Base-by-base conservation (phyloP, 2,329 filamentous ascomycete genomes). In the Dothiorella sarmentorum region DNA sequence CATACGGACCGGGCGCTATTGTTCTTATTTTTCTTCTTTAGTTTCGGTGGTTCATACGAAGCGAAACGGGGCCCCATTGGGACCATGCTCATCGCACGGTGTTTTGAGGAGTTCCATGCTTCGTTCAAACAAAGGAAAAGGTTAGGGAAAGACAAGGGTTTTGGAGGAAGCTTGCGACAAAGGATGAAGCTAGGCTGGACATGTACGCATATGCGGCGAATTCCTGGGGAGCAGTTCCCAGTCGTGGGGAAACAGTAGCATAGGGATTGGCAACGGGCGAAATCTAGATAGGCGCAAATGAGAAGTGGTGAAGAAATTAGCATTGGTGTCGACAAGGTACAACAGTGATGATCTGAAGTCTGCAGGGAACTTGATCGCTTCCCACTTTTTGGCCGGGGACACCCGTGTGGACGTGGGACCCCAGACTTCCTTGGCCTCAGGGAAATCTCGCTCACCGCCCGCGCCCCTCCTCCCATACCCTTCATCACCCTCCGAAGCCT, bases 21-120 rank as follows among this genome's bases (percentile, higher is more conserved):
- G n/a, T 27, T 35, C 33, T 52, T 17, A 33, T 29, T 53, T 40
- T 52, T 37, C 33, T 52, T 29, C 49, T 53, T n/a, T 24, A 22
- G 24, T 40, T 22, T 15, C n/a, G 49, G 26, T 29, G 49, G 49
- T 27, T 18, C 24, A 53, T 13, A 18, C 24, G n/a, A 40, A 42
- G 49, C n/a, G 49, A 29, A 7, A 29, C 10, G 24, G 33, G 18
- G 20, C n/a, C n/a, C 22, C 11, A 20, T 24, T 53, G 33, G n/a
- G 49, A 53, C 33, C 49, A 53, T 53, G 33, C 49, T 53, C 49
- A 53, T 53, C 40, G 49, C 35, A 53, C 49, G 49, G 49, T 53
- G 49, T 53, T 53, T n/a, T 53, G 49, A 24, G 49, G 49, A 53
- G 49, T 53, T 53, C 22, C 35, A 22, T 40, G 49, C 49, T 53